These are phyloP conservation scores for Sequoia sempervirens DNA, from an alignment of 75 land plant species.

Conservation along the genomic window DNA sequence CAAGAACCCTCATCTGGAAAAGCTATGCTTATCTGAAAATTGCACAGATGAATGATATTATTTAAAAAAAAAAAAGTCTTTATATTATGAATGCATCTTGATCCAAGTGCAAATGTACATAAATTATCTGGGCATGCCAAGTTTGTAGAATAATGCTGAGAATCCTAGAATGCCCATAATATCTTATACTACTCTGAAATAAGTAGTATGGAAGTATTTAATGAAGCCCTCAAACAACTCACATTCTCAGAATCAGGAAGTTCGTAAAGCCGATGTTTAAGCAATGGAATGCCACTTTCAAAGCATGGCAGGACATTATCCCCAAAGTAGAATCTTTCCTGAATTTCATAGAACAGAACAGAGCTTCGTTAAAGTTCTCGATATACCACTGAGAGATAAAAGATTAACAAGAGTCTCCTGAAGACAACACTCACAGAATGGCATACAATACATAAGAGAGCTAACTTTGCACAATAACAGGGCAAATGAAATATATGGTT, in stretches of 20 bases:
- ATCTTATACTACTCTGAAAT: neutral
- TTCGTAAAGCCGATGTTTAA: constrained; percentile 81
- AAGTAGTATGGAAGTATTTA: neutral
- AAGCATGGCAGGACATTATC: constrained; percentile 93
- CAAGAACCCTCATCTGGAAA: constrained; percentile 99
- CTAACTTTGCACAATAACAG: neutral
- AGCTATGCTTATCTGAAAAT: constrained; percentile 74
- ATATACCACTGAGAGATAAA: neutral
- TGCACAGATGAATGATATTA: neutral
- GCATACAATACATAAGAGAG: neutral
- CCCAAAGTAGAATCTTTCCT: constrained; percentile 99
- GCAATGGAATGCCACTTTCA: constrained; percentile 93
- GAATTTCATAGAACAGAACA: constrained; percentile 7
- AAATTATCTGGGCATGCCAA: neutral
- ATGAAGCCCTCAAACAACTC: constrained; percentile 12
- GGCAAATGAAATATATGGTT: neutral
- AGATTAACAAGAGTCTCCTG: neutral
- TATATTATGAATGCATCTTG: neutral
- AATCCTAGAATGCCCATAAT: neutral
- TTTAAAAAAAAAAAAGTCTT: neutral
- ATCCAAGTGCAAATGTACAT: neutral
- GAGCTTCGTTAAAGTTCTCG: neutral
- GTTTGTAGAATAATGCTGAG: neutral
- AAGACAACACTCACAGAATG: neutral
- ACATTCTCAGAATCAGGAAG: constrained; percentile 90